Base-by-base conservation (phyloP, 1,284 basidiomycete species). In the Pseudozyma sp. region DNA sequence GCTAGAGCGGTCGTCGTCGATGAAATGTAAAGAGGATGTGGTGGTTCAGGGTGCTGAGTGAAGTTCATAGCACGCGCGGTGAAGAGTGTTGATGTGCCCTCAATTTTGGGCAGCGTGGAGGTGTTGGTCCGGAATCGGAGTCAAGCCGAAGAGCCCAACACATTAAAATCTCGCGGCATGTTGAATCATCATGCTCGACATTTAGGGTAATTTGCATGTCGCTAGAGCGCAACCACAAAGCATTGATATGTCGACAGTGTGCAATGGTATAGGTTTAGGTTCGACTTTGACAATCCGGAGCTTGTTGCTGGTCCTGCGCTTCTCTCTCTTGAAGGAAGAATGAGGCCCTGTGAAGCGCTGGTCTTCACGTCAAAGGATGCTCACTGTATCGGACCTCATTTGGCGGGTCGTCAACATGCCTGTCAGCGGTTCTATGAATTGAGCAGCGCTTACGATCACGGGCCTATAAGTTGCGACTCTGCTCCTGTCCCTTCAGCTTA, bases 91-190 rank as follows among this genome's bases (percentile, higher is more conserved):
- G 29, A 31, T 8, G 40, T n/a, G 51, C 42, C 13, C 44, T 14
- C 8, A 47, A n/a, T 54, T 50, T 44, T 56, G n/a, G 45, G 45
- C 42, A 34, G 51, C 66, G 60, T 68, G 66, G 66, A 68, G 66
- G 66, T 68, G 67, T 68, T 68, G 61, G 57, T 56, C 54, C 51
- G 7, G 40, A 40, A 31, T 55, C 54, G 45, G 24, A 37, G 31
- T 8, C 48, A n/a, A 30, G 33, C 33, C 48, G 37, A 34, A 24
- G 42, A 44, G 24, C 40, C 35, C 54, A 46, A 45, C 42, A 24
- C 16, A 0, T 37, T 37, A 10, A 9, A 37, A 37, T 10, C 2
- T 37, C 4, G 35, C 9, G 35, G 5, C 8, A 16, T 62, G 52
- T 51, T 24, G 44, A 24, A 59, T 52, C 49, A 30, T 11, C 9